phyloP scores from a whole-genome alignment of 257 asterid genomes.

The Jacaranda mimosifolia region DNA sequence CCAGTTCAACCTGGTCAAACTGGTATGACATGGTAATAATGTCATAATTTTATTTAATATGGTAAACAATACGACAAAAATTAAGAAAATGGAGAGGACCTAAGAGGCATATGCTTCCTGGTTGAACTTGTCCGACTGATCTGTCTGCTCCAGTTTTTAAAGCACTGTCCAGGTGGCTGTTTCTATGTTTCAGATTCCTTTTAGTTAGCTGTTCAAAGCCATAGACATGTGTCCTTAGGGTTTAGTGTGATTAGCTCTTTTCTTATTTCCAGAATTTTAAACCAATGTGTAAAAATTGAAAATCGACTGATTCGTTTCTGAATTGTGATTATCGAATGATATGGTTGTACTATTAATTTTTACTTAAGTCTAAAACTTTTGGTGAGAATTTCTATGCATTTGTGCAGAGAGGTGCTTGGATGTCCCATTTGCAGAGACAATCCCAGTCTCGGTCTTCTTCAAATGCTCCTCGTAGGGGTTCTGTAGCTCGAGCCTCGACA shows the following conservation, averaged over 20 bases:
- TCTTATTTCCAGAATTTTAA: slow-evolving; percentile 8
- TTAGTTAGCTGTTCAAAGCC: not conserved
- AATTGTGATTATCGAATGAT: slow-evolving; percentile 4
- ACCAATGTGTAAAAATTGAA: not conserved
- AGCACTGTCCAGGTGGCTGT: not conserved
- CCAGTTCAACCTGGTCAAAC: not conserved
- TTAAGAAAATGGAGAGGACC: not conserved
- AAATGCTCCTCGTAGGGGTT: slow-evolving; percentile 54
- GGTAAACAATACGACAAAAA: not conserved
- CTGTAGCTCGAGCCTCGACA: slow-evolving; percentile 53
- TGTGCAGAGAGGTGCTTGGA: slow-evolving; percentile 59
- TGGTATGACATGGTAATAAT: not conserved
- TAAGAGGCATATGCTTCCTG: not conserved
- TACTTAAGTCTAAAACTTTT: slow-evolving; percentile 5
- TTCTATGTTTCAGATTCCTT: slow-evolving; percentile 1
- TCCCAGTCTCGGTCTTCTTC: slow-evolving; percentile 53
- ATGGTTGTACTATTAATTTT: slow-evolving; percentile 21
- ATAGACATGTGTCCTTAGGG: slow-evolving; percentile 4
- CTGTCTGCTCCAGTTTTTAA: not conserved
- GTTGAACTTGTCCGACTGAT: not conserved
- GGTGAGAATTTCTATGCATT: slow-evolving; percentile 34
- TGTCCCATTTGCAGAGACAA: slow-evolving; percentile 53
- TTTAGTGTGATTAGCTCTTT: not conserved
- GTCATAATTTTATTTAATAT: not conserved
- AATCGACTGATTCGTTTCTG: slow-evolving; percentile 24